Percentiles rank a stretch among this genome's conserved stretches.
Conservation (phyloP, 176 grass and related monocot genomes). For the Avena sativa region DNA sequence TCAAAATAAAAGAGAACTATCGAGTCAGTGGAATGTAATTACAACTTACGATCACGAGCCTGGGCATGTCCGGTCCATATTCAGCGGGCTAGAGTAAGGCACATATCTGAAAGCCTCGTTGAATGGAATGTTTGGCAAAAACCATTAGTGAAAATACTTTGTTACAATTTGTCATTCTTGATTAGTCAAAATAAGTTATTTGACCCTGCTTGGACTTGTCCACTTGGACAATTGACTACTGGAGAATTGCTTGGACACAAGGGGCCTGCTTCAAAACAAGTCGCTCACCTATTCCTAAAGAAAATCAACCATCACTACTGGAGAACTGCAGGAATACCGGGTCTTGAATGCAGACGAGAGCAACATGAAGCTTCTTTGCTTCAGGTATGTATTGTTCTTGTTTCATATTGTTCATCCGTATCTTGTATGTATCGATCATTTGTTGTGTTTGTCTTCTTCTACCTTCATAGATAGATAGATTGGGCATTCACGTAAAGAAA, state of each 20-base stretch:
- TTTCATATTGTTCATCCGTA: background rate
- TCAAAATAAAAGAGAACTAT: background rate
- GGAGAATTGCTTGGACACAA: background rate
- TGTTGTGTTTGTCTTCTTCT: background rate
- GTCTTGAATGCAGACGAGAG: background rate
- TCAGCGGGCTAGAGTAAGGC: background rate
- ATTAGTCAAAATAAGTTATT: background rate
- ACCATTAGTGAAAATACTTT: background rate
- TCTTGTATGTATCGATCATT: background rate
- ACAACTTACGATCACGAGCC: background rate
- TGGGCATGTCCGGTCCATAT: background rate
- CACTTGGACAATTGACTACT: background rate
- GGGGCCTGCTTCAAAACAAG: background rate
- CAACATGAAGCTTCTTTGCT: background rate
- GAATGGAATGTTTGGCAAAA: background rate
- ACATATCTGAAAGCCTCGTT: background rate
- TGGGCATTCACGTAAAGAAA: background rate
- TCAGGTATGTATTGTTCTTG: slow-evolving; percentile 9
- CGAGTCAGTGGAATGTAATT: too few species aligned
- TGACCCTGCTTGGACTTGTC: background rate
- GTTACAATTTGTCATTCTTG: background rate
- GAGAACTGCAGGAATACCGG: background rate
- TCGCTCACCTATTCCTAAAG: background rate
- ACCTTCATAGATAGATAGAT: background rate
- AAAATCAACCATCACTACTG: background rate